A percentile compares a stretch with the other conserved stretches of the same genome.
Conservation (phyloP, 805 yeast genomes). For the Yamadazyma sp. region DNA sequence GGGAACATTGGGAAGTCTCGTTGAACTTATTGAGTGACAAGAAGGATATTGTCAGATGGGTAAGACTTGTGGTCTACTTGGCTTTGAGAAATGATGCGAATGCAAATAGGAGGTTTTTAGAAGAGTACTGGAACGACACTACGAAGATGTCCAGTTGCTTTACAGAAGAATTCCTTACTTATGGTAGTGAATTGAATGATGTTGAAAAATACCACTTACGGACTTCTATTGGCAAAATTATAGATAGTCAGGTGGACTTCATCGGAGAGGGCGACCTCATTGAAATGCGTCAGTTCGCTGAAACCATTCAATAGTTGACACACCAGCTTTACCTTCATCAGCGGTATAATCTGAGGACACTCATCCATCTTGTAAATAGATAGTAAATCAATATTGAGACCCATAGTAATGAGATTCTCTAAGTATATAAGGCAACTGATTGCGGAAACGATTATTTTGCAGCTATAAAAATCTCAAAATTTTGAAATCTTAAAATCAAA, state of each 20-base stretch:
- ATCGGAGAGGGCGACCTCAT: no score
- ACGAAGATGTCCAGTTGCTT: conserved; percentile 25
- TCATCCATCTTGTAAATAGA: no score
- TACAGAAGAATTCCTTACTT: conserved; percentile 10
- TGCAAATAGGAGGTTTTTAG: conserved; percentile 29
- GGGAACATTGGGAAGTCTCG: conserved; percentile 37
- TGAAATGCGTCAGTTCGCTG: no score
- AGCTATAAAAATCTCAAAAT: no score
- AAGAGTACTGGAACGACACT: conserved; percentile 29
- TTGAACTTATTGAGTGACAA: conserved; percentile 14
- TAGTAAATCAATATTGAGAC: no score
- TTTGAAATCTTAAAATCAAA: not conserved
- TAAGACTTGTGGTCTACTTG: conserved; percentile 33
- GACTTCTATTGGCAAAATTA: conserved; percentile 4
- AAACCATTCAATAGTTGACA: no score
- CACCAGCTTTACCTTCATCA: no score
- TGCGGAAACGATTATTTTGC: no score
- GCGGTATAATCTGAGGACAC: no score
- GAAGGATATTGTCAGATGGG: conserved; percentile 23
- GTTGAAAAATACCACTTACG: conserved; percentile 9
- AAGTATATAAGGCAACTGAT: no score
- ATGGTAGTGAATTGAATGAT: conserved; percentile 1
- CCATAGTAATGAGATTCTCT: no score
- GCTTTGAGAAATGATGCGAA: conserved; percentile 25
- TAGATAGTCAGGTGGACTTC: conserved; percentile 4